These are phyloP conservation scores for Trichocladium uniseriatum DNA, from an alignment of 495 filamentous ascomycete genomes.

Conservation along the genomic window DNA sequence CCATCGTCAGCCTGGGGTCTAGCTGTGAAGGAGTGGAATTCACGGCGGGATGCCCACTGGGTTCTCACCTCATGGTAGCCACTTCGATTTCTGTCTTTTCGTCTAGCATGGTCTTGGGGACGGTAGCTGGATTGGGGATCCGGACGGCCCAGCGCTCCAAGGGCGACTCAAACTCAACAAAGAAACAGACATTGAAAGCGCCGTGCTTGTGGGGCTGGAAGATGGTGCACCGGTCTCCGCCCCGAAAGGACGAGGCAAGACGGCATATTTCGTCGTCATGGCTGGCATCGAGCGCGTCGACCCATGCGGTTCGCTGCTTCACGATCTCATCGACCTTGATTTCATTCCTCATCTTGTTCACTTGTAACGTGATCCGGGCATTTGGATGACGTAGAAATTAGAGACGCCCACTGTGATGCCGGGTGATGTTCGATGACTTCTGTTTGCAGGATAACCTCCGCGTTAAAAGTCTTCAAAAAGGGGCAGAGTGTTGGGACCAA, in stretches of 20 bases:
- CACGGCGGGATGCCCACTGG: too few species aligned
- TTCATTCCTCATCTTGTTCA: neutral
- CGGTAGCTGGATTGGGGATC: neutral
- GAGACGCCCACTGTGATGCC: too few species aligned
- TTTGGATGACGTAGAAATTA: too few species aligned
- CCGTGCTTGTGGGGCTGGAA: neutral
- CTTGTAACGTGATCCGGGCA: too few species aligned
- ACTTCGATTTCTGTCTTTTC: constrained; percentile 3
- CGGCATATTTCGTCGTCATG: neutral
- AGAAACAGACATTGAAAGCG: constrained; percentile 1
- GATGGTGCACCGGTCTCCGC: neutral
- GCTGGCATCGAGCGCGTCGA: neutral
- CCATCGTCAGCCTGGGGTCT: neutral
- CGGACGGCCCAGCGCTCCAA: neutral
- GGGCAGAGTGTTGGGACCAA: too few species aligned
- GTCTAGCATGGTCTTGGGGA: neutral
- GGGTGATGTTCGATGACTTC: too few species aligned
- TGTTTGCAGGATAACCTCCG: too few species aligned
- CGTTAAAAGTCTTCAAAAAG: too few species aligned
- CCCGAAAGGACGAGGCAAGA: neutral
- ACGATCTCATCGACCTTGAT: neutral
- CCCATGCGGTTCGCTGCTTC: neutral
- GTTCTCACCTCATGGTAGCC: neutral
- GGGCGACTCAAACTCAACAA: neutral
- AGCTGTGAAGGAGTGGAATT: neutral